Evolutionary conservation across 2,329 filamentous ascomycete species (phyloP).

Genomic region (Pseudogymnoascus sp.): DNA sequence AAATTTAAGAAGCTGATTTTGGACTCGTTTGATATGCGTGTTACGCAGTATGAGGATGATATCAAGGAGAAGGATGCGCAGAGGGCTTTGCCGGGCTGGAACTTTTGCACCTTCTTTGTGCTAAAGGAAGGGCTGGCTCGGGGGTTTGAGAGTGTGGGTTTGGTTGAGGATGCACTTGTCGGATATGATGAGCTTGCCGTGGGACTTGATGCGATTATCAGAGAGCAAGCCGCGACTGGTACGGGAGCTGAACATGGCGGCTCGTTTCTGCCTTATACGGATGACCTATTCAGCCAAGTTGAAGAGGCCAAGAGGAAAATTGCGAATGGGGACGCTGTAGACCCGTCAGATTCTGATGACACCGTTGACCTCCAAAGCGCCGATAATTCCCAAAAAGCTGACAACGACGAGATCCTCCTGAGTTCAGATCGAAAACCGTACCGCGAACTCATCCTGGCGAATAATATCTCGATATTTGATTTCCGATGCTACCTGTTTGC

Average conservation of each 20-base stretch:
- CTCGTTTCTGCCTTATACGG: conserved; percentile 61
- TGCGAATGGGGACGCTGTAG: conserved; percentile 29
- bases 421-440: conserved; percentile 68
- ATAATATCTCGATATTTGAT: conserved; percentile 93
- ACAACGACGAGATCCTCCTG: conserved; percentile 50
- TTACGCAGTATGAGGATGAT: conserved; percentile 93
- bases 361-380: conserved; percentile 43
- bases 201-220: conserved; percentile 73
- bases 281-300: conserved; percentile 58
- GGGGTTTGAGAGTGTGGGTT: conserved; percentile 90
- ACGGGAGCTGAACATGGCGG: conserved; percentile 59
- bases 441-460: conserved; percentile 82
- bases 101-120: conserved; percentile 98
- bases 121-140: conserved; percentile 89
- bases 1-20: conserved; percentile 86
- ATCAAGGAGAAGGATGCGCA: conserved; percentile 91
- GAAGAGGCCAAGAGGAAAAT: conserved; percentile 40
- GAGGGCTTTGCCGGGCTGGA: conserved; percentile 84
- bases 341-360: conserved; percentile 29
- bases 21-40: conserved; percentile 79
- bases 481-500: conserved; percentile 92
- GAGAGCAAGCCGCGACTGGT: conserved; percentile 57
- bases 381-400: conserved; percentile 27
- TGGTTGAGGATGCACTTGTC: conserved; percentile 89
- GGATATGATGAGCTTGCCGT: conserved; percentile 91